These are phyloP conservation scores for Cutaneotrichosporon spelunceum DNA, from an alignment of 1,284 basidiomycete genomes.

Conservation along the genomic window DNA sequence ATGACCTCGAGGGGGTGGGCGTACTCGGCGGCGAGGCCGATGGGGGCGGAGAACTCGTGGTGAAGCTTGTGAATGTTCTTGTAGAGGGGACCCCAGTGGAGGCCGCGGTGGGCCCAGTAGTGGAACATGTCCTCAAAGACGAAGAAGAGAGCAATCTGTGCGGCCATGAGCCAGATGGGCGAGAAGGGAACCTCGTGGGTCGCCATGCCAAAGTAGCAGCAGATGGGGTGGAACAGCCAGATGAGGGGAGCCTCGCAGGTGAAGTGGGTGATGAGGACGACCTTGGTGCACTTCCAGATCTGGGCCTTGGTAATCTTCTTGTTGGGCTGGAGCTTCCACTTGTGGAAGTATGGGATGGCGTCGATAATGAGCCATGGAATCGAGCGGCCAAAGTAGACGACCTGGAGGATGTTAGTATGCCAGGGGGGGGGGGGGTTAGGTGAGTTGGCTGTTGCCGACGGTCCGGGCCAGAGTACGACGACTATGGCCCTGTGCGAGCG, in stretches of 20 bases:
- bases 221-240: constrained; percentile 93
- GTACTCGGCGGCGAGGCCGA: constrained; percentile 94
- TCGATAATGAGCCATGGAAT: constrained; percentile 97
- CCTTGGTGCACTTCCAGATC: constrained; percentile 95
- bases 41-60: constrained; percentile 96
- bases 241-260: constrained; percentile 95
- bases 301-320: constrained; percentile 77
- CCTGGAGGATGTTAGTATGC: constrained; percentile 53
- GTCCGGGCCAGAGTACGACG: background rate
- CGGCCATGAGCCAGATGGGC: constrained; percentile 62
- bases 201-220: constrained; percentile 81
- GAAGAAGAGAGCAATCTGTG: constrained; percentile 87
- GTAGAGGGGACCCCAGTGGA: constrained; percentile 89
- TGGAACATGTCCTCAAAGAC: constrained; percentile 96
- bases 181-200: constrained; percentile 91
- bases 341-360: constrained; percentile 83
- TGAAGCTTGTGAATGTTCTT: constrained; percentile 97
- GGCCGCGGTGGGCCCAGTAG: constrained; percentile 71
- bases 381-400: constrained; percentile 94
- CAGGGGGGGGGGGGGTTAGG: too few species aligned
- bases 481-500: background rate
- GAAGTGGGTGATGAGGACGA: constrained; percentile 92
- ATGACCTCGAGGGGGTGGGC: constrained; percentile 92
- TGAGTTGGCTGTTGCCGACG: too few species aligned
- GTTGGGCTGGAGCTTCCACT: constrained; percentile 87